A percentile compares a stretch with the other conserved stretches of the same genome.
phyloP scores from a whole-genome alignment of 2,329 filamentous ascomycete genomes.

The Aureobasidium lini region DNA sequence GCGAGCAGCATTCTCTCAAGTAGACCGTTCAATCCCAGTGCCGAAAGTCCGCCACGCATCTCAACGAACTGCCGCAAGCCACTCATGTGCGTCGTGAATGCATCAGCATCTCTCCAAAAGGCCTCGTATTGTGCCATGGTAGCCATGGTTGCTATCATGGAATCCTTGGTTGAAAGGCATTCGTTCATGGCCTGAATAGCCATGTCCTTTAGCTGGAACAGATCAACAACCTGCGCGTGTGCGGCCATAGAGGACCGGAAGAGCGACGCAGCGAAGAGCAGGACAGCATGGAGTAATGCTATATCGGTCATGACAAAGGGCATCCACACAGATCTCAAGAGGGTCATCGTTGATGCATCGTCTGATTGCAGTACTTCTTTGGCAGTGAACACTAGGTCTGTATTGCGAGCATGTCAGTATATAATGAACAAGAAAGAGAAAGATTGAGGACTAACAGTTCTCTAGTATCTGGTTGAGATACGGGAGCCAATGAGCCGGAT shows the following conservation, averaged over 20 bases:
- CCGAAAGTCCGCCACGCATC: slow-evolving; percentile 37
- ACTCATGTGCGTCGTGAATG: slow-evolving; percentile 43
- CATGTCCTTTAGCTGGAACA: slow-evolving; percentile 38
- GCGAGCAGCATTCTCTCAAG: slow-evolving; percentile 42
- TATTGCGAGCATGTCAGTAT: slow-evolving; percentile 1
- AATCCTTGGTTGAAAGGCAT: slow-evolving; percentile 35
- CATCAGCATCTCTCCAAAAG: slow-evolving; percentile 38
- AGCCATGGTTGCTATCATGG: slow-evolving; percentile 41
- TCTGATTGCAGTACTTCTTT: slow-evolving; percentile 38
- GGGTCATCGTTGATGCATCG: slow-evolving; percentile 24
- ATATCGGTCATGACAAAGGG: slow-evolving; percentile 36
- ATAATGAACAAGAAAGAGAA: neutral
- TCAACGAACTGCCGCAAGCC: slow-evolving; percentile 38
- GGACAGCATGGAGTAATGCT: slow-evolving; percentile 34
- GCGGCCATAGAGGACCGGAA: slow-evolving; percentile 27
- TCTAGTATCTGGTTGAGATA: slow-evolving; percentile 23
- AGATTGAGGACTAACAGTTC: slow-evolving; percentile 26
- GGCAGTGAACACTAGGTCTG: slow-evolving; percentile 33
- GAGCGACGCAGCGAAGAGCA: slow-evolving; percentile 37
- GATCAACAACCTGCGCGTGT: slow-evolving; percentile 27
- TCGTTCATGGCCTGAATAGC: slow-evolving; percentile 39
- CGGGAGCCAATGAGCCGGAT: slow-evolving; percentile 32
- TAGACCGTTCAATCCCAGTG: slow-evolving; percentile 36
- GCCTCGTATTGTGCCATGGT: slow-evolving; percentile 48
- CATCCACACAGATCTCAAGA: slow-evolving; percentile 34